phyloP scores from a whole-genome alignment of 2,329 filamentous ascomycete species.

The Diaporthe velutina region DNA sequence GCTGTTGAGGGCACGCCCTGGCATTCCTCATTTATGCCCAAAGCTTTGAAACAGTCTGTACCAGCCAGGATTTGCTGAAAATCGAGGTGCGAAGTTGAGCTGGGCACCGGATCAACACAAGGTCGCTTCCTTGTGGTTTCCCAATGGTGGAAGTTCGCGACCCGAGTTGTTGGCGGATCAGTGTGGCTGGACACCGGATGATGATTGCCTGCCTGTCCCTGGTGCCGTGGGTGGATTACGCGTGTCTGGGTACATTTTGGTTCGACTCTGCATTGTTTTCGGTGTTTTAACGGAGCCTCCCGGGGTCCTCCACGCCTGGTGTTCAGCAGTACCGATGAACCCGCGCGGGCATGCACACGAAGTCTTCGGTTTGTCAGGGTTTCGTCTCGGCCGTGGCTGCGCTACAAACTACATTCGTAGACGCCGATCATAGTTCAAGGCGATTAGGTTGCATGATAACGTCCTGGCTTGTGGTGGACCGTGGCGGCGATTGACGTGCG shows the following conservation, averaged over 20 bases:
- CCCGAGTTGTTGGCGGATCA: slow-evolving; percentile 14
- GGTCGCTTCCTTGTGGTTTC: slow-evolving; percentile 6
- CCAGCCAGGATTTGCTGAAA: neutral
- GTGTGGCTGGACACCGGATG: slow-evolving; percentile 26
- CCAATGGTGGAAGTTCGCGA: slow-evolving; percentile 29
- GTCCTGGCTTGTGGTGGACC: slow-evolving; percentile 3
- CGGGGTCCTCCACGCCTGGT: neutral
- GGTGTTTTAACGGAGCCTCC: slow-evolving; percentile 15
- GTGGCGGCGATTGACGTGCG: neutral
- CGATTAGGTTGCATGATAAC: slow-evolving; percentile 21
- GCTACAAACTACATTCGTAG: neutral
- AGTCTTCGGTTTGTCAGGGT: slow-evolving; percentile 7
- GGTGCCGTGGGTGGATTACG: slow-evolving; percentile 6
- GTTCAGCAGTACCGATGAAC: neutral
- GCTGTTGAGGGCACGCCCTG: neutral
- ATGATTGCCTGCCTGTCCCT: slow-evolving; percentile 11
- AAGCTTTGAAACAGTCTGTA: slow-evolving; percentile 27
- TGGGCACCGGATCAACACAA: slow-evolving; percentile 4
- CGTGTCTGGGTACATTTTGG: slow-evolving; percentile 16
- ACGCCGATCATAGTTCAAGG: slow-evolving; percentile 20
- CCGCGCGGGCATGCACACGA: slow-evolving; percentile 16
- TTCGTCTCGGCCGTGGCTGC: slow-evolving; percentile 17
- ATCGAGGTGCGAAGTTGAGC: neutral
- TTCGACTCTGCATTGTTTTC: neutral
- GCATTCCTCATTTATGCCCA: slow-evolving; percentile 27